Evolutionary conservation across 805 yeast genomes (phyloP).

Genomic region (Vanderwaltozyma verrucispora): DNA sequence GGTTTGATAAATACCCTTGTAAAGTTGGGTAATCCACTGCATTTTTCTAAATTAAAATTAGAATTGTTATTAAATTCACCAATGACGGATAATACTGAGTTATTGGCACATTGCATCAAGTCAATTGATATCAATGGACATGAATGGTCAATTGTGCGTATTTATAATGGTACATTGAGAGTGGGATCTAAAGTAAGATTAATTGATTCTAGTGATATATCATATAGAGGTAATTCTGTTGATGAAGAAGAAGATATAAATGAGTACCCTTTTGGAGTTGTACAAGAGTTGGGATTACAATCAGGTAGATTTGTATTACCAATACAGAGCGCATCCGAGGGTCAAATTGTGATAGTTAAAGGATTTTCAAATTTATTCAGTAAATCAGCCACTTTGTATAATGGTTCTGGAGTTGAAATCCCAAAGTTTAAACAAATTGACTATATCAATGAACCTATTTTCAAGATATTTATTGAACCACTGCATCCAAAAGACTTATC

Average conservation of each 20-base stretch:
- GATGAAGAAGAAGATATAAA: constrained; percentile 31
- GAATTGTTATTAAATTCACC: constrained; percentile 7
- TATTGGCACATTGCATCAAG: constrained; percentile 46
- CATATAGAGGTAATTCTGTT: constrained; percentile 21
- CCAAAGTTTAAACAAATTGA: constrained; percentile 27
- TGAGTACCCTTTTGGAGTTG: constrained; percentile 33
- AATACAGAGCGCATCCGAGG: constrained; percentile 45
- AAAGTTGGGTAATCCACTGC: constrained; percentile 24
- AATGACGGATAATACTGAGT: background rate
- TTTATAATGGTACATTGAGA: constrained; percentile 49
- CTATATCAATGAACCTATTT: constrained; percentile 44
- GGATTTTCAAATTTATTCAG: constrained; percentile 50
- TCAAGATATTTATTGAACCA: constrained; percentile 80
- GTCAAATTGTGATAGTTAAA: constrained; percentile 56
- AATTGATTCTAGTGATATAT: constrained; percentile 31
- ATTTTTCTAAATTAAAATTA: constrained; percentile 21
- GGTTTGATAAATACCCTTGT: constrained; percentile 42
- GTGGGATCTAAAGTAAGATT: constrained; percentile 40
- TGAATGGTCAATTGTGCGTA: constrained; percentile 46
- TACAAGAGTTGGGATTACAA: constrained; percentile 35
- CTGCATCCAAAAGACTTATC: constrained; percentile 70
- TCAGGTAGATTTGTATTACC: constrained; percentile 63
- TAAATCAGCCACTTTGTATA: constrained; percentile 49
- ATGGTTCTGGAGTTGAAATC: constrained; percentile 34
- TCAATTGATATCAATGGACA: constrained; percentile 46